Conservation (phyloP, 345 rosid genomes). For the Populus simonii region DNA sequence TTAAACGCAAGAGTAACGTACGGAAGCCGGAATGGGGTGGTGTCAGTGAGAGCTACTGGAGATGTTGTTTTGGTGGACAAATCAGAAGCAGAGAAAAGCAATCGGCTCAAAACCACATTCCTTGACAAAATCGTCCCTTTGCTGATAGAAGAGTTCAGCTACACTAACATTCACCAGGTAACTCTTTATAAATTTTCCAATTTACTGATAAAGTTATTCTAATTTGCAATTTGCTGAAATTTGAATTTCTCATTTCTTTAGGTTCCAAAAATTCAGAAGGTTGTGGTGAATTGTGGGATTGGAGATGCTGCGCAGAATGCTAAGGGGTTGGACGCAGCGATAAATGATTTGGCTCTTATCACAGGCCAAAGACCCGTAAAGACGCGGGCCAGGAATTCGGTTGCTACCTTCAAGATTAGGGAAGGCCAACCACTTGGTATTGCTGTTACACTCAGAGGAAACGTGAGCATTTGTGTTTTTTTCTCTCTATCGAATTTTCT, state of each 20-base stretch:
- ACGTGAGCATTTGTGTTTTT: conserved; percentile 45
- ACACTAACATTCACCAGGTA: conserved; percentile 80
- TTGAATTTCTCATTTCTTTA: conserved; percentile 15
- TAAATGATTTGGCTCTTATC: conserved; percentile 74
- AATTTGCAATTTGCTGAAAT: background rate
- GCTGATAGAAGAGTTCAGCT: conserved; percentile 78
- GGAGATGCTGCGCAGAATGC: conserved; percentile 92
- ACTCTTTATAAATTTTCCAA: background rate
- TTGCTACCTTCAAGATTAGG: conserved; percentile 86
- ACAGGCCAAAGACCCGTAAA: conserved; percentile 86
- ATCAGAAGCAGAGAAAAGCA: conserved; percentile 61
- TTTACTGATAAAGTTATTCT: background rate
- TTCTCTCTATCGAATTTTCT: background rate
- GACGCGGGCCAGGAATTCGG: conserved; percentile 71
- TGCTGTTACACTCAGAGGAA: conserved; percentile 86
- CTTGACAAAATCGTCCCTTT: conserved; percentile 79
- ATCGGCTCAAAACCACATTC: conserved; percentile 65
- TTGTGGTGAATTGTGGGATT: conserved; percentile 93
- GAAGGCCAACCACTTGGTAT: conserved; percentile 92
- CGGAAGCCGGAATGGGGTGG: conserved; percentile 20
- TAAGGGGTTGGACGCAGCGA: conserved; percentile 84
- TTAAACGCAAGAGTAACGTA: conserved; percentile 29
- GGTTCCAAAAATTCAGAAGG: conserved; percentile 84
- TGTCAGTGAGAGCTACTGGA: conserved; percentile 53
- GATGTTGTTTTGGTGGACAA: conserved; percentile 74